These are phyloP conservation scores for Linnemannia schmuckeri DNA, from an alignment of 192 early-diverging fungal genomes.

Conservation along the genomic window DNA sequence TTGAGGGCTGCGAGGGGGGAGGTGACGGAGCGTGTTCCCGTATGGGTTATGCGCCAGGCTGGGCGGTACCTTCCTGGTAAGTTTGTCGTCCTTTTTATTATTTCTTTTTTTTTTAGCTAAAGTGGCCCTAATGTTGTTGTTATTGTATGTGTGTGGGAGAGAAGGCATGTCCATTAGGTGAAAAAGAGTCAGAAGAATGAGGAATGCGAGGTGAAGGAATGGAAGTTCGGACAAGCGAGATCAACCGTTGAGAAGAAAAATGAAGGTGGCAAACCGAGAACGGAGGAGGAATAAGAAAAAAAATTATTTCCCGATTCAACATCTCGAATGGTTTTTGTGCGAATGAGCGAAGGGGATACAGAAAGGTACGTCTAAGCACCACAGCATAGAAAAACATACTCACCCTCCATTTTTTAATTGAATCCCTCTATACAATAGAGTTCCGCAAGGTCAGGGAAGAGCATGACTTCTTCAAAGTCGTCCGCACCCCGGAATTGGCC, in stretches of 20 bases:
- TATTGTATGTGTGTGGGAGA: not conserved
- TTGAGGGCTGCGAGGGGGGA: constrained; percentile 87
- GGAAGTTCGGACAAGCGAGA: not conserved
- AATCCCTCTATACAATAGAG: constrained; percentile 64
- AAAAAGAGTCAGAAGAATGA: too few relatives aligned
- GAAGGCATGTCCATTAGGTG: not conserved
- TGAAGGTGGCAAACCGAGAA: too few relatives aligned
- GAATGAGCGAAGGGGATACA: not conserved
- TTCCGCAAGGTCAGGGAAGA: constrained; percentile 84
- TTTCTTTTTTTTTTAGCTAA: not conserved
- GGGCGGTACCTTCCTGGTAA: constrained; percentile 94
- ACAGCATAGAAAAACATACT: not conserved
- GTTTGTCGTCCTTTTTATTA: not conserved
- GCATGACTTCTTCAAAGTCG: constrained; percentile 94
- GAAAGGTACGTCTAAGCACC: not conserved
- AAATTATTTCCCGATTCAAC: not conserved
- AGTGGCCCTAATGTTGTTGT: not conserved
- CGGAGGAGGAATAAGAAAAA: not conserved
- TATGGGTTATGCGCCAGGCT: constrained; percentile 99
- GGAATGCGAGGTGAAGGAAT: not conserved
- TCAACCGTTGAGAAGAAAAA: not conserved
- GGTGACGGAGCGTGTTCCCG: constrained; percentile 81
- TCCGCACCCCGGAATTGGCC: constrained; percentile 90
- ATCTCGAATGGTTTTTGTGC: not conserved
- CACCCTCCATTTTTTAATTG: not conserved